Evolutionary conservation across 2,329 filamentous ascomycete species (phyloP), one percentile per base, ranked within the genome.

Genomic region (Verticillium isaacii): DNA sequence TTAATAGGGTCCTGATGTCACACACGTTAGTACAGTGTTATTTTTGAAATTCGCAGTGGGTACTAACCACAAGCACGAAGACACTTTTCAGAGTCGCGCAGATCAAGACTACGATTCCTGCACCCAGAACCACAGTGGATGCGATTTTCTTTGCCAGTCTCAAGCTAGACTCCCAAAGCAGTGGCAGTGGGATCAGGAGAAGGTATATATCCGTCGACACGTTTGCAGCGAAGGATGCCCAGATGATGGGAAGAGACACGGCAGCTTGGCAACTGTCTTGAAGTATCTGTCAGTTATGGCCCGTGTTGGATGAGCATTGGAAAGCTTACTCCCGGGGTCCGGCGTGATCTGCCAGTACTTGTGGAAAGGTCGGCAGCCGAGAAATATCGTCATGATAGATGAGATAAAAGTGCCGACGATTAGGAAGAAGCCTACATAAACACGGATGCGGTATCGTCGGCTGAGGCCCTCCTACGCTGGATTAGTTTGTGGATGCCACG

Each of bases 291-390:
- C 1, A 54, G 17, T 7, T 15, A 34, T 52, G 5, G 15, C 4
- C 3, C 32, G 1, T 8, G 6, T 8, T 11, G 25, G 62, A 64
- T 15, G 61, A 32, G n/a, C 11, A 29, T 8, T 2, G 41, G 2
- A 52, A 11, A 75, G 4, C 80, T 66, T 68, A 83, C 80, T 78
- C 14, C 85, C 83, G 0, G 85, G 85, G 36, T 87, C 71, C 0
- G 85, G 85, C 58, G 80, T 73, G 59, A 87, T 85, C 70, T 87
- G 84, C 84, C 85, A 88, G 66, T 83, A 82, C 55, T 77, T 77
- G 32, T 73, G 66, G 59, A 87, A 78, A 0, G 84, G 83, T 29
- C 75, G 75, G 65, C 85, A 87, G 11, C 78, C 78, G 4, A 82
- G 73, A n/a, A 85, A 75, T 54, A 86, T 77, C 5, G 80, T 80